Evolutionary conservation across 495 filamentous ascomycete species (phyloP).

Genomic region (Aspergillus egyptiacus): DNA sequence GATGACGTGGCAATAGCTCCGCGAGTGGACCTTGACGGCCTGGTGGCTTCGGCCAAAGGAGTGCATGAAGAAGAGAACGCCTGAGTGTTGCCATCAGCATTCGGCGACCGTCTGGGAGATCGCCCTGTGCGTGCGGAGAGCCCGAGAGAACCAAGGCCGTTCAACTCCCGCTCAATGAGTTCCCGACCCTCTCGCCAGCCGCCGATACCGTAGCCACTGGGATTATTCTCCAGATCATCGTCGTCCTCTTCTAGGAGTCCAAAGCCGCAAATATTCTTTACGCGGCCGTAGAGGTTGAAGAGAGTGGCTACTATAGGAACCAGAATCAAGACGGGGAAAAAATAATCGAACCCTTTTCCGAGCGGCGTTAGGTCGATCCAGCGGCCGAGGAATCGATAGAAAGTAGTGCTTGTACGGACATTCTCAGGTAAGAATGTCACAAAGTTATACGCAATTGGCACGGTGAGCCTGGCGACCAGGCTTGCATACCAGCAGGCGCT

Average conservation of each 20-base stretch:
- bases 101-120: constrained; percentile 28
- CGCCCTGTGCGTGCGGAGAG: constrained; percentile 33
- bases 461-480: constrained; percentile 82
- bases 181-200: constrained; percentile 92
- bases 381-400: constrained; percentile 79
- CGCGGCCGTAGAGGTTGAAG: constrained; percentile 79
- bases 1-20: constrained; percentile 25
- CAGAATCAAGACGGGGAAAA: constrained; percentile 83
- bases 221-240: constrained; percentile 61
- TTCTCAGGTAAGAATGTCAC: constrained; percentile 71
- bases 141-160: constrained; percentile 52
- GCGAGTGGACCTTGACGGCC: constrained; percentile 26
- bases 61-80: constrained; percentile 31
- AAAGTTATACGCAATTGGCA: constrained; percentile 93
- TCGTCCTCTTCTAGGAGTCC: constrained; percentile 69
- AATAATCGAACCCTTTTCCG: constrained; percentile 75
- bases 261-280: constrained; percentile 73
- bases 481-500: constrained; percentile 92
- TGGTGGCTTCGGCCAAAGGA: constrained; percentile 23
- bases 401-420: constrained; percentile 65
- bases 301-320: constrained; percentile 74
- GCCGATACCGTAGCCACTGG: constrained; percentile 63
- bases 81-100: constrained; percentile 20
- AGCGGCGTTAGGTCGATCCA: constrained; percentile 80
- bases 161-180: constrained; percentile 83